Evolutionary conservation across 164 flowering plant species (phyloP).

Genomic region (Aristolochia fimbriata): DNA sequence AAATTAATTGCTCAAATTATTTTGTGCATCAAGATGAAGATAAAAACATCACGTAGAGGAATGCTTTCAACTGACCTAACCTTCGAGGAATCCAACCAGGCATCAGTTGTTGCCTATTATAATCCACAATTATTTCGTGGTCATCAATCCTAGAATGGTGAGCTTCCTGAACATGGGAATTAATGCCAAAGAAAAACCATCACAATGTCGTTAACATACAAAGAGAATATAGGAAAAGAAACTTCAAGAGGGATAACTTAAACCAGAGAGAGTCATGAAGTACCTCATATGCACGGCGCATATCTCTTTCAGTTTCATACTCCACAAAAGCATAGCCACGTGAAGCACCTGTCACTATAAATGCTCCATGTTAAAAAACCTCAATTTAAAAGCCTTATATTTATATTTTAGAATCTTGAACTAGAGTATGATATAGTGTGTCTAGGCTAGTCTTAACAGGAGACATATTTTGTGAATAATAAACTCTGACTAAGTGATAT

Average conservation of each 20-base stretch:
- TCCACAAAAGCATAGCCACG: constrained; percentile 93
- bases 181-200: background rate
- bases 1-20: background rate
- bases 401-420: too few species aligned
- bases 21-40: background rate
- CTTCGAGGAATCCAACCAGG: constrained; percentile 98
- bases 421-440: too few species aligned
- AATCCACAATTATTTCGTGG: constrained; percentile 81
- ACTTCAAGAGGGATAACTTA: background rate
- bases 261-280: background rate
- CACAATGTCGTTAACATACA: too few species aligned
- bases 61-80: constrained; percentile 48
- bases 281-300: constrained; percentile 89
- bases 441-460: too few species aligned
- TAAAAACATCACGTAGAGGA: background rate
- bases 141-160: constrained; percentile 80
- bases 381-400: too few species aligned
- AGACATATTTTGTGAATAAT: background rate
- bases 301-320: constrained; percentile 76
- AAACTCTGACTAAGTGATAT: background rate
- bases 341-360: constrained; percentile 91
- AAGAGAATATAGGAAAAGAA: background rate
- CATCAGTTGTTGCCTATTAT: constrained; percentile 83
- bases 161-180: constrained; percentile 54
- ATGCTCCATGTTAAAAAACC: background rate